A percentile compares a stretch with the other conserved stretches of the same genome.
phyloP scores from a whole-genome alignment of 331 rosid species.

The Prunus yedoensis region DNA sequence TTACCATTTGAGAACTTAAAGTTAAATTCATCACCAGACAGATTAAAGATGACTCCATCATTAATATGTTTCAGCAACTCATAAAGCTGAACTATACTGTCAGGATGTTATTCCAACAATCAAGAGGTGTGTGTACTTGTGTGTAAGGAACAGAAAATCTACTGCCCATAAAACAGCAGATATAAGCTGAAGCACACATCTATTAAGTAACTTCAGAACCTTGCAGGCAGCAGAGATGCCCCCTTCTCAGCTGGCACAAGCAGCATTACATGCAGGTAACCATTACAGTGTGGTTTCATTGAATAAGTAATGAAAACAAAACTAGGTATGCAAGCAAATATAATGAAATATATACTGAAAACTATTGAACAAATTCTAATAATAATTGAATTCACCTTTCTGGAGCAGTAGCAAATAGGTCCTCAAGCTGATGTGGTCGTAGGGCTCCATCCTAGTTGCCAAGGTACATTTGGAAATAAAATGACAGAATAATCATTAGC shows the following conservation, averaged over 20 bases:
- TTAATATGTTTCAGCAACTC: conserved; percentile 1
- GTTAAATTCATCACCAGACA: not conserved
- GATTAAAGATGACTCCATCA: not conserved
- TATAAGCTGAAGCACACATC: not conserved
- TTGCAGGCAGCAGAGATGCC: not conserved
- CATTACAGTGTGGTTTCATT: not conserved
- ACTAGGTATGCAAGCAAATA: conserved; percentile 13
- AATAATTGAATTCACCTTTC: conserved; percentile 54
- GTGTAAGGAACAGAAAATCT: not conserved
- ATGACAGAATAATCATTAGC: conserved; percentile 7
- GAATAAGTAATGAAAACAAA: not conserved
- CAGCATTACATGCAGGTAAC: not conserved
- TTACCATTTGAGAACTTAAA: not conserved
- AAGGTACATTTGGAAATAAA: conserved; percentile 30
- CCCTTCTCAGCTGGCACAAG: conserved; percentile 10
- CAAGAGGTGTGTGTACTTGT: not conserved
- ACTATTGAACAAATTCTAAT: not conserved
- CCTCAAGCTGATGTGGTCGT: conserved; percentile 66
- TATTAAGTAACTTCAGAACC: not conserved
- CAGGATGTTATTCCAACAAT: not conserved
- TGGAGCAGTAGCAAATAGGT: conserved; percentile 87
- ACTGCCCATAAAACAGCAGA: not conserved
- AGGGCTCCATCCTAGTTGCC: conserved; percentile 77
- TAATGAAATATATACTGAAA: not conserved
- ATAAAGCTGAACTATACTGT: not conserved